phyloP scores from a whole-genome alignment of 345 rosid species.

The Carallia brachiata region DNA sequence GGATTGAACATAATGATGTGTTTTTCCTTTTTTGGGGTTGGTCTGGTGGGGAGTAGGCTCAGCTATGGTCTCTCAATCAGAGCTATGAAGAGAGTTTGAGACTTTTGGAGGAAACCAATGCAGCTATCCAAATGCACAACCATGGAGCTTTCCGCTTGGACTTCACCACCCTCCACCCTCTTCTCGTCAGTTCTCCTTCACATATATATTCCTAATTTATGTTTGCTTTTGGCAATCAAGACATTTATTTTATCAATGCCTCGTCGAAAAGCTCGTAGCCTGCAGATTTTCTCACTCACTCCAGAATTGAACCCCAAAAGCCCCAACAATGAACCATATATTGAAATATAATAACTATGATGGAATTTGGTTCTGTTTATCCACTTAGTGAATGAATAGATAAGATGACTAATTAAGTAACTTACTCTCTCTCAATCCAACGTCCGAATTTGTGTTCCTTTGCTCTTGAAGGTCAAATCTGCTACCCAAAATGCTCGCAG shows the following conservation, averaged over 20 bases:
- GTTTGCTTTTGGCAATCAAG: too few relatives aligned
- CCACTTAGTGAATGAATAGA: too few relatives aligned
- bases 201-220: too few relatives aligned
- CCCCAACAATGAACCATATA: too few relatives aligned
- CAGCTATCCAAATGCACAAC: constrained; percentile 69
- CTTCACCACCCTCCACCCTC: constrained; percentile 51
- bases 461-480: constrained; percentile 48
- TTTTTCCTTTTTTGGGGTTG: background rate
- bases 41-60: constrained; percentile 29
- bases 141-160: constrained; percentile 65
- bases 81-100: constrained; percentile 63
- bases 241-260: too few relatives aligned
- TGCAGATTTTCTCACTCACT: background rate
- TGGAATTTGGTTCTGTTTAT: too few relatives aligned
- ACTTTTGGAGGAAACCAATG: constrained; percentile 76
- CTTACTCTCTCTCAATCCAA: too few relatives aligned
- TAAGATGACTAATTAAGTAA: too few relatives aligned
- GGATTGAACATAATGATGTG: too few relatives aligned
- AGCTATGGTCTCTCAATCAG: constrained; percentile 59
- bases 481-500: constrained; percentile 48
- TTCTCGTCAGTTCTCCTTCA: constrained; percentile 32
- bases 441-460: background rate
- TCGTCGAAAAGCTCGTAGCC: too few relatives aligned
- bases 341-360: too few relatives aligned
- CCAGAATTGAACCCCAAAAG: background rate